Evolutionary conservation across 2,329 filamentous ascomycete species (phyloP), one percentile per base, ranked within the genome.

Genomic region (Botryosphaeria dothidea): DNA sequence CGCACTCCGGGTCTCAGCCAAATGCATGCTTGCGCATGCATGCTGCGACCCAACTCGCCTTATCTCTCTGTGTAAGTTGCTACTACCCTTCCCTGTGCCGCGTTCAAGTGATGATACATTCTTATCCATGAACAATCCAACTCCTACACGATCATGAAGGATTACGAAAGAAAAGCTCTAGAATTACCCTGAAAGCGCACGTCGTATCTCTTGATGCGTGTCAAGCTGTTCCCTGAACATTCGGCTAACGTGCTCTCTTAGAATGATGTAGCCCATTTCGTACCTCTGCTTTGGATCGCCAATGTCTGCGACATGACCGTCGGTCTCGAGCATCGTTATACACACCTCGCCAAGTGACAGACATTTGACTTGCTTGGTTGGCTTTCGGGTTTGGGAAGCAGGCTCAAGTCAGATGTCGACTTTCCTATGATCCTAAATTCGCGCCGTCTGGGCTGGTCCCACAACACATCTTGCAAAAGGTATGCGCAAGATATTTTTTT

Each of bases 121-220:
- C 63, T 58, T 54, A 46, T 60, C 34, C 54, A 65, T 17, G 56
- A 46, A 65, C 61, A 64, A 64, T 46, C 83, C 83, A 86, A 85
- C 77, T 82, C 84, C 84, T 83, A 86, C 78, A 80, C 73, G 73
- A 69, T 77, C 78, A 74, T 85, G 83, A 81, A 81, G 84, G 83
- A 84, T 74, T 73, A 72, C 69, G 68, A 7, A 73, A 72, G 45
- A 51, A 46, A 72, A 72, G 79, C 79, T 85, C 78, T 84, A 85
- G 79, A 83, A 84, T 84, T 84, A 85, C 81, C 80, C 84, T 85
- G 83, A 85, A 75, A 29, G 73, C 74, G 72, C 51, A 66, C 66
- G 6, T 46, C 38, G 8, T 45, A 17, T 34, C 19, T 11, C 15
- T 38, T n/a, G 38, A 46, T 38, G 27, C 23, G 38, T 64, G 45